These are phyloP conservation scores for Aleurites moluccanus DNA, from an alignment of 441 rosid genomes.

Conservation along the genomic window DNA sequence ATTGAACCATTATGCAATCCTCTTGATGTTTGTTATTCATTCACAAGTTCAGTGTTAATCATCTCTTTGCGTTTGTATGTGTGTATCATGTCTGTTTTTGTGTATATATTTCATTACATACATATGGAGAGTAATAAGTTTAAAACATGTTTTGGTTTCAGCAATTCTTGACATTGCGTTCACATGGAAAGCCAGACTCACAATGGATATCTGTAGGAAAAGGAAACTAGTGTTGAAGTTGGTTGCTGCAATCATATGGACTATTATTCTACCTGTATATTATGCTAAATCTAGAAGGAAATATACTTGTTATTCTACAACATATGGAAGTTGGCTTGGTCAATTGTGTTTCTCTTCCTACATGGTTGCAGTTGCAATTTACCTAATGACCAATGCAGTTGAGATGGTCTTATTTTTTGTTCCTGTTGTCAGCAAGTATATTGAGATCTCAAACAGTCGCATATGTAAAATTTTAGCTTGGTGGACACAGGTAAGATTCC, in stretches of 20 bases:
- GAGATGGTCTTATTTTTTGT: conserved; percentile 86
- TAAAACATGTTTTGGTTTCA: conserved; percentile 40
- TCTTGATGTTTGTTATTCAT: not conserved
- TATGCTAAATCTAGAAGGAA: conserved; percentile 79
- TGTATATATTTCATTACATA: not conserved
- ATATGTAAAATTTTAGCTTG: conserved; percentile 58
- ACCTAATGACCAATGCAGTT: conserved; percentile 67
- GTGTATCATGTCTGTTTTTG: conserved; percentile 2
- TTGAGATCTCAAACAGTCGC: conserved; percentile 74
- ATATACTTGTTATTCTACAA: conserved; percentile 75
- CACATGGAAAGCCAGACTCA: conserved; percentile 80
- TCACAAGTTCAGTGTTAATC: not conserved
- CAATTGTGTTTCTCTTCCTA: conserved; percentile 82
- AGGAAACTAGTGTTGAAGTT: conserved; percentile 69
- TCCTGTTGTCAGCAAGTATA: conserved; percentile 78
- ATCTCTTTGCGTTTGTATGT: not conserved
- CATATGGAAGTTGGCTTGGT: conserved; percentile 73
- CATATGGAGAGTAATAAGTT: not conserved
- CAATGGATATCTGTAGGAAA: conserved; percentile 63
- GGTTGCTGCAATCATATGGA: conserved; percentile 75
- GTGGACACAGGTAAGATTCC: conserved; percentile 80
- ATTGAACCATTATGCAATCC: not conserved
- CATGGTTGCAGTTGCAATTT: conserved; percentile 81
- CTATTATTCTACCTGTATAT: conserved; percentile 72
- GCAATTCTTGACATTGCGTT: conserved; percentile 84